Evolutionary conservation across 1,139 yeast species (phyloP), one percentile per base, ranked within the genome.

Genomic region (Pichia norvegensis): DNA sequence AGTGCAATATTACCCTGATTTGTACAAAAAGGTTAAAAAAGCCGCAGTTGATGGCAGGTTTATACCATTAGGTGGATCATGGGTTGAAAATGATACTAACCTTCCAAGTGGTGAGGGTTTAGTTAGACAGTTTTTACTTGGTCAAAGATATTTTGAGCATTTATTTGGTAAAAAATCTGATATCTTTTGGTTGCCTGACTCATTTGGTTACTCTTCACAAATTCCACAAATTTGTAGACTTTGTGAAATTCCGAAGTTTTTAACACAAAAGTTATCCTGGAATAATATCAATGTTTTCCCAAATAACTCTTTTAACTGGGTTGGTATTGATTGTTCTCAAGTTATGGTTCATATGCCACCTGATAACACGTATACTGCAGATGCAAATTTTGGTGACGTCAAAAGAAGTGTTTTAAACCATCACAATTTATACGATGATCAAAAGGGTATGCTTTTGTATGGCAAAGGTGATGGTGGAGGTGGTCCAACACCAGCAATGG

Each of bases 401-500:
- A 74, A 78, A 48, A 74, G 96, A 57, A 82, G 95, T 1, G 76
- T 81, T 49, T 69, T 69, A 36, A 92, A 87, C 58, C 95, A 92
- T 67, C 85, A 88, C 67, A 86, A 90, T 57, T 68, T 85, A 52
- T 80, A 88, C 47, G 78, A 79, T 55, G 90, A 83, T 44, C 92
- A 86, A 46, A 76, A 85, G 13, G 94, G 95, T 0, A 70, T 92
- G 60, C 68, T 92, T 60, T 70, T 88, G 45, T 92, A 78, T 58
- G 98, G 98, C 36, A 79, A 84, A 57, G 98, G 98, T 60, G 98
- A 92, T 61, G 98, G 98, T 56, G 98, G 98, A 52, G 97, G 97
- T 54, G 98, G 98, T 6, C 97, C 97, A 36, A 82, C 87, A 4
- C 85, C 85, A 39, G 95, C 85, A 59, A 90, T 88, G 95, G 61